phyloP scores from a whole-genome alignment of 1,284 basidiomycete species.

The Puccinia coronata region DNA sequence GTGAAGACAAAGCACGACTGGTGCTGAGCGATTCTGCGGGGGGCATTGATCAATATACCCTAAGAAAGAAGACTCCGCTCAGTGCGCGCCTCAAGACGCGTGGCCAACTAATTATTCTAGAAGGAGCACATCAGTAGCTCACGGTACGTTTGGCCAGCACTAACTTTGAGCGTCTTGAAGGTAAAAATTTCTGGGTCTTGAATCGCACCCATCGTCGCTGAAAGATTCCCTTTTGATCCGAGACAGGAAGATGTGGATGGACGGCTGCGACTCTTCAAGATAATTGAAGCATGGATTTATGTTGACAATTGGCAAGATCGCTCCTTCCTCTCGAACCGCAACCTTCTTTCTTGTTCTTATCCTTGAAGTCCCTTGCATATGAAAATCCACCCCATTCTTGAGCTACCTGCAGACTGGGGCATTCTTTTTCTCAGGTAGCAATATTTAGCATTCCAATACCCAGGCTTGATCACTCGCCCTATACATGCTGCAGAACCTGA shows the following conservation, averaged over 20 bases:
- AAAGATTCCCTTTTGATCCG: not conserved
- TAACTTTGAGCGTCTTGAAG: not conserved
- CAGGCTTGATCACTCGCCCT: too few relatives aligned
- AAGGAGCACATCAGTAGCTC: not conserved
- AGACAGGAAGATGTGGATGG: not conserved
- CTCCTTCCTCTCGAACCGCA: too few relatives aligned
- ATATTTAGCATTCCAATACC: too few relatives aligned
- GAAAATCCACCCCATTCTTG: too few relatives aligned
- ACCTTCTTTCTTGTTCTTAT: too few relatives aligned
- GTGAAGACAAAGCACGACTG: slow-evolving; percentile 33
- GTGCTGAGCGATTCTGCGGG: not conserved
- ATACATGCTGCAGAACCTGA: too few relatives aligned
- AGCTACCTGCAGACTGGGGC: too few relatives aligned
- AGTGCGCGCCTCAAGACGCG: not conserved
- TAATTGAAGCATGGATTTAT: too few relatives aligned
- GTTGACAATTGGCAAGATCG: too few relatives aligned
- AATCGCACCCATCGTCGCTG: not conserved
- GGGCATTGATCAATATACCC: slow-evolving; percentile 40
- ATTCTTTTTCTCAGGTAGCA: too few relatives aligned
- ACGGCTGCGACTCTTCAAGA: not conserved
- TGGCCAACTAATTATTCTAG: not conserved
- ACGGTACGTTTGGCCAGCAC: slow-evolving; percentile 20
- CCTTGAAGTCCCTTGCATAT: too few relatives aligned
- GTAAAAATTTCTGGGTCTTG: slow-evolving; percentile 6
- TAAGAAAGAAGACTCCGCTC: not conserved